Evolutionary conservation across 768 basidiomycete genomes (phyloP), one percentile per base, ranked within the genome.

Genomic region (Rhodotorula babjevae): DNA sequence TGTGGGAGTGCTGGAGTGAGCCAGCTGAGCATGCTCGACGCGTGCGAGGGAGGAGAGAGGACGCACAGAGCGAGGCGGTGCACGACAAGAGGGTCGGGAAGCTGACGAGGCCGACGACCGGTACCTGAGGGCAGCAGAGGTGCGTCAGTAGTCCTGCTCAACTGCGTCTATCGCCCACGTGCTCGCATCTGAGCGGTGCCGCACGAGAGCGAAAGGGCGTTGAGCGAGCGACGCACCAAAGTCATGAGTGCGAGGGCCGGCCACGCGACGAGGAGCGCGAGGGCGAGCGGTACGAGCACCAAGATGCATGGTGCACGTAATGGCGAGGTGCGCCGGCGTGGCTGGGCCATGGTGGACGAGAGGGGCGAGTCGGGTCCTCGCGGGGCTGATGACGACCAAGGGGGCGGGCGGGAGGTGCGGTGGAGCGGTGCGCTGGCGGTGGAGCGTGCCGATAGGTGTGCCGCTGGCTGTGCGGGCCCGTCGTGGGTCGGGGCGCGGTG

Each of bases 61-160:
- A 58, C 61, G 61, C 46, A 68, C 67, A 49, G 44, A 68, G 27
- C 40, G 62, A 55, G 33, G n/a, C 42, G 42, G 68, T 63, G 50
- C 55, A 57, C 55, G 33, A 44, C 36, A 69, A 18, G 29, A 69
- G 56, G 19, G 53, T 58, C 15, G 61, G 57, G 33, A 69, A 47
- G 46, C 33, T 40, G 46, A 69, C 16, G 16, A 69, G 36, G 23
- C 68, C 62, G 25, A 69, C 33, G 21, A 69, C 21, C 4, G 68
- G 68, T 3, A 69, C 33, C 68, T 69, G 29, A 14, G 53, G 14
- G 14, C 53, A 2, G 4, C 15, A n/a, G 25, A 27, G 44, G 6
- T n/a, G 42, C 8, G 44, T 46, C 44, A 40, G 36, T 9, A 36
- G 36, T 36, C 36, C 36, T 36, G 5, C 36, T 9, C n/a, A n/a